phyloP scores from a whole-genome alignment of 371 early-diverging fungal genomes.

The Quaeritorhiza haematococci region DNA sequence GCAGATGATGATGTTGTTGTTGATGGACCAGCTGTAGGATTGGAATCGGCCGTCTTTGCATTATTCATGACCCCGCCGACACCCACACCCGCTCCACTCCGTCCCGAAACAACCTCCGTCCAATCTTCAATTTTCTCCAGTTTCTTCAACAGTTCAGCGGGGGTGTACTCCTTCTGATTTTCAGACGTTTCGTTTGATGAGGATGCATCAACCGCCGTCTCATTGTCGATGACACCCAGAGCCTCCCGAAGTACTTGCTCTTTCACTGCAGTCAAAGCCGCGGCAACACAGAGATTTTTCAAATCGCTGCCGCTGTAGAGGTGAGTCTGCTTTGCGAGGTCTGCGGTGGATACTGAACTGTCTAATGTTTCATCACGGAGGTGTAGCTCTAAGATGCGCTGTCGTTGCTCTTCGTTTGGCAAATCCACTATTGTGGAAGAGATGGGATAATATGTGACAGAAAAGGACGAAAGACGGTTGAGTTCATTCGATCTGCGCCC shows the following conservation, averaged over 20 bases:
- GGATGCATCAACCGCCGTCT: no score
- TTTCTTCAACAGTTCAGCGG: slow-evolving; percentile 11
- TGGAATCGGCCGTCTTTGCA: neutral
- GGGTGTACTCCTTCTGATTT: neutral
- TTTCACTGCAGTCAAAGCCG: slow-evolving; percentile 50
- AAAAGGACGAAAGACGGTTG: no score
- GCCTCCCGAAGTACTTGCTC: slow-evolving; percentile 17
- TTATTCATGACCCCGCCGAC: neutral
- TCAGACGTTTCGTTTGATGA: neutral
- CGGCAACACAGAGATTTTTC: slow-evolving; percentile 95
- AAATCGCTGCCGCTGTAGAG: slow-evolving; percentile 96
- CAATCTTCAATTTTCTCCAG: slow-evolving; percentile 25
- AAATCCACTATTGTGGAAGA: slow-evolving; percentile 64
- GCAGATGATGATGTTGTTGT: no score
- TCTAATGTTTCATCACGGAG: slow-evolving; percentile 61
- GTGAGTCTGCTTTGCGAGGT: slow-evolving; percentile 59
- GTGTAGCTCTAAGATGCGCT: slow-evolving; percentile 74
- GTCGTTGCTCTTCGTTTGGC: slow-evolving; percentile 78
- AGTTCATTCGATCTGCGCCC: neutral
- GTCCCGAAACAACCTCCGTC: slow-evolving; percentile 7
- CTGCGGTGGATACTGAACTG: slow-evolving; percentile 6
- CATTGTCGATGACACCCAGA: neutral
- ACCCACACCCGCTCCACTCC: no score
- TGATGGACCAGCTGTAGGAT: no score
- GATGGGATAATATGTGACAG: no score